Percentiles rank a stretch among this genome's conserved stretches.
Evolutionary conservation across 345 rosid species (phyloP).

Genomic region (Salix caprea): DNA sequence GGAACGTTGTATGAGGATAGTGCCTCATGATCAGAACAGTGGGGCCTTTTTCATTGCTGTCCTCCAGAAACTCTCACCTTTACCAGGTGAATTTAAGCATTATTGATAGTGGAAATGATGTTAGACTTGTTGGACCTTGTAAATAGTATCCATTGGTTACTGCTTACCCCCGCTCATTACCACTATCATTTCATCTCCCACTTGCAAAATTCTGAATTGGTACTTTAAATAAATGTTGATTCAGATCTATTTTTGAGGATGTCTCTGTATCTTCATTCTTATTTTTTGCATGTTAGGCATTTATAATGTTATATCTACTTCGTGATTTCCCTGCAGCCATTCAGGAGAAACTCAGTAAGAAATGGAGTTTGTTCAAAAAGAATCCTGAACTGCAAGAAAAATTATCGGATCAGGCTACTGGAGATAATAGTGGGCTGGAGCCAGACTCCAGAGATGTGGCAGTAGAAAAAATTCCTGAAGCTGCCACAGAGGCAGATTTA

Average conservation of each 20-base stretch:
- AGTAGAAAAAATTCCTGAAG: slow-evolving; percentile 34
- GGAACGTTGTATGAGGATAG: slow-evolving; percentile 81
- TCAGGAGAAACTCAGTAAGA: slow-evolving; percentile 33
- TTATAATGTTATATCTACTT: neutral
- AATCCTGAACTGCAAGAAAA: slow-evolving; percentile 29
- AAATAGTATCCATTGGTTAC: neutral
- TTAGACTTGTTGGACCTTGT: neutral
- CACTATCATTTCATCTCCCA: neutral
- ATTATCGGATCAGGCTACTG: slow-evolving; percentile 23
- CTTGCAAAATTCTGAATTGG: neutral
- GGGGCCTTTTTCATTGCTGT: slow-evolving; percentile 95
- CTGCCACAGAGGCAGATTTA: slow-evolving; percentile 36
- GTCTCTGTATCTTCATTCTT: neutral
- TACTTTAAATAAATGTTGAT: neutral
- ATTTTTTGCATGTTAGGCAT: neutral
- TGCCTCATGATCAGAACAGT: slow-evolving; percentile 93
- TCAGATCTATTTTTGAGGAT: neutral
- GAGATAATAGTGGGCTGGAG: slow-evolving; percentile 29
- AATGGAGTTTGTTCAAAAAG: slow-evolving; percentile 18
- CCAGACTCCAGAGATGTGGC: slow-evolving; percentile 28
- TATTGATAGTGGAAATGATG: neutral
- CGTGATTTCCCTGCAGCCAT: slow-evolving; percentile 30
- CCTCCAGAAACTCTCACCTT: slow-evolving; percentile 59
- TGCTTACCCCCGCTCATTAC: neutral
- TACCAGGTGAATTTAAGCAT: slow-evolving; percentile 52